Evolutionary conservation across 306 rosid species (phyloP).

Genomic region (Albizia julibrissin): DNA sequence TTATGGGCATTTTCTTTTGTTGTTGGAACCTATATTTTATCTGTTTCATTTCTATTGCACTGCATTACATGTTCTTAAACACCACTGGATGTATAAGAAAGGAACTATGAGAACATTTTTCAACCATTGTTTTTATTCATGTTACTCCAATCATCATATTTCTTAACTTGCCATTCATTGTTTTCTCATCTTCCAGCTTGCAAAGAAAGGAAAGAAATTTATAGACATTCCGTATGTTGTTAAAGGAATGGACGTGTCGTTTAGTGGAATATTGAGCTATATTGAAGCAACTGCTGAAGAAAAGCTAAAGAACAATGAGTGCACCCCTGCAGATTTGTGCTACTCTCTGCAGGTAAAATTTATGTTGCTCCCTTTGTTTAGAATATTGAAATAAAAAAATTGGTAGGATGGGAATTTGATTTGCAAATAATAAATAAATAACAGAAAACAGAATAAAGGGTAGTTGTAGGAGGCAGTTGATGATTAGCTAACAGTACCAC

Average conservation of each 20-base stretch:
- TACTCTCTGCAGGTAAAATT: slow-evolving; percentile 79
- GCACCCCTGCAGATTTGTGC: slow-evolving; percentile 95
- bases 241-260: slow-evolving; percentile 96
- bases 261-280: slow-evolving; percentile 83
- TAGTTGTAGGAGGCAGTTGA: no score
- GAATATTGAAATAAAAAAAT: background rate
- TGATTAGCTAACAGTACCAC: no score
- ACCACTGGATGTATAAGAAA: background rate
- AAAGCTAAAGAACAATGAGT: slow-evolving; percentile 73
- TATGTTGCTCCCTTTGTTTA: background rate
- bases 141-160: background rate
- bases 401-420: background rate
- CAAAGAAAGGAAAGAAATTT: slow-evolving; percentile 80
- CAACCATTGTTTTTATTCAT: background rate
- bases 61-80: background rate
- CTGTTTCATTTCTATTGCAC: background rate
- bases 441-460: no score
- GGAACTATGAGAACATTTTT: background rate
- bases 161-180: slow-evolving; percentile 19
- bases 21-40: slow-evolving; percentile 1
- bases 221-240: slow-evolving; percentile 88
- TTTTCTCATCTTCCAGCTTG: slow-evolving; percentile 60
- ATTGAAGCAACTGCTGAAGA: slow-evolving; percentile 88
- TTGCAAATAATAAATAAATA: no score
- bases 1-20: background rate